Base-by-base conservation (phyloP, 164 flowering plant species). In the Stephania japonica region DNA sequence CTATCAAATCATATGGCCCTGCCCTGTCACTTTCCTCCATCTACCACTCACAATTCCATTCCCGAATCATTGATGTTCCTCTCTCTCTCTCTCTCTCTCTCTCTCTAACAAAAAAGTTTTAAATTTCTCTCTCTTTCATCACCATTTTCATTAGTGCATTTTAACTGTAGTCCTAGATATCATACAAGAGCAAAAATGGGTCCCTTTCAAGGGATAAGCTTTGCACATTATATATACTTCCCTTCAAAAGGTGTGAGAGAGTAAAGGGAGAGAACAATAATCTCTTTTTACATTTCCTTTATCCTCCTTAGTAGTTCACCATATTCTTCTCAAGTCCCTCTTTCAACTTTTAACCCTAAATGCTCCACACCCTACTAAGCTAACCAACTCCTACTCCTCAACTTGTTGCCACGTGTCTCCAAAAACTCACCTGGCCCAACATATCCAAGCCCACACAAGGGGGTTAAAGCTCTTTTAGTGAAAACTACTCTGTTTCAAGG, bases 141-240 rank as follows among this genome's bases (percentile, higher is more conserved):
- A 3, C 62, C 21, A 18, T 16, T 32, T 41, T 10, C 32, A 1
- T 69, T 42, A 80, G 76, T 80, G 80, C 50, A 74, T 56, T 73
- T 80, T 59, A 44, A 63, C 80, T 69, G 80, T 78, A 71, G 23
- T 19, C 49, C 42, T 47, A 43, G 72, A 75, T 70, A 67, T 42
- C 59, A 69, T 23, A 65, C 24, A 62, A 68, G 9, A 25, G 10
- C 1, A 23, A 2, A 2, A 1, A 42, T 1, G 76, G 77, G 44
- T n/a, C 72, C 73, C 41, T 67, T 70, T 26, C 70, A 41, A 53
- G 72, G 4, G 83, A 80, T 80, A 80, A 80, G 83, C 49, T 66
- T 65, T 50, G 27, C 43, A 32, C 70, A 32, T 42, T 21, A 16
- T 53, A 72, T 47, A 47, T 4, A 32, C 16, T 47, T 64, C 42